Evolutionary conservation across 2,329 filamentous ascomycete species (phyloP).

Genomic region (Akanthomyces lecanii): DNA sequence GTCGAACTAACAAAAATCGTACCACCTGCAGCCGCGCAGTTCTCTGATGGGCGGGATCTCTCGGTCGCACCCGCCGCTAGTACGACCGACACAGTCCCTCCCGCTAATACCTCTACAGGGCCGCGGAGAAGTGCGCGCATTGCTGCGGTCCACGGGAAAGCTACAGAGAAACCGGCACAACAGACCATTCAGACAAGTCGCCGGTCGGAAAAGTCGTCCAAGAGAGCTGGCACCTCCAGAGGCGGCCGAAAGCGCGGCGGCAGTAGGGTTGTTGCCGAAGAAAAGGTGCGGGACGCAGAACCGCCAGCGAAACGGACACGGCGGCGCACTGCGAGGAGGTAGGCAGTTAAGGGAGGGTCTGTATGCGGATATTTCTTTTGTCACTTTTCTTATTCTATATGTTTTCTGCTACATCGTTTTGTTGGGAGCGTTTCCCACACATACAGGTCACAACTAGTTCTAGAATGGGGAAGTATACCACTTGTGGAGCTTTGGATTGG

Average conservation of each 20-base stretch:
- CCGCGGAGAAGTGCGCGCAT: constrained; percentile 7
- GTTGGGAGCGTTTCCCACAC: background rate
- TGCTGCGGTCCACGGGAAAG: background rate
- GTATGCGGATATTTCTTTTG: background rate
- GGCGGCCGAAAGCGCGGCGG: background rate
- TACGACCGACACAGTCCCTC: background rate
- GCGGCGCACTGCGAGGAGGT: background rate
- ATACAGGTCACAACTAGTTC: background rate
- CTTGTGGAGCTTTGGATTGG: background rate
- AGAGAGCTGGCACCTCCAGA: background rate
- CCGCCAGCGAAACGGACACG: background rate
- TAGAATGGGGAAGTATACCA: background rate
- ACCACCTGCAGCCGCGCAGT: background rate
- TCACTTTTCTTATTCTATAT: background rate
- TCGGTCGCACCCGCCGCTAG: background rate
- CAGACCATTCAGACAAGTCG: background rate
- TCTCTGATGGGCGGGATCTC: background rate
- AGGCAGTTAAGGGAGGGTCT: background rate
- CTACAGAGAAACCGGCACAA: background rate
- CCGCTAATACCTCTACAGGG: background rate
- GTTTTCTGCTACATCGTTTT: background rate
- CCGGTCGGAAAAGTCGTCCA: background rate
- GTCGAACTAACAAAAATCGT: background rate
- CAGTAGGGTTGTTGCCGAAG: background rate
- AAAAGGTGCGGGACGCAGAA: background rate